Base-by-base conservation (phyloP, 108 stramenopile genomes). In the Fragilaria radians region DNA sequence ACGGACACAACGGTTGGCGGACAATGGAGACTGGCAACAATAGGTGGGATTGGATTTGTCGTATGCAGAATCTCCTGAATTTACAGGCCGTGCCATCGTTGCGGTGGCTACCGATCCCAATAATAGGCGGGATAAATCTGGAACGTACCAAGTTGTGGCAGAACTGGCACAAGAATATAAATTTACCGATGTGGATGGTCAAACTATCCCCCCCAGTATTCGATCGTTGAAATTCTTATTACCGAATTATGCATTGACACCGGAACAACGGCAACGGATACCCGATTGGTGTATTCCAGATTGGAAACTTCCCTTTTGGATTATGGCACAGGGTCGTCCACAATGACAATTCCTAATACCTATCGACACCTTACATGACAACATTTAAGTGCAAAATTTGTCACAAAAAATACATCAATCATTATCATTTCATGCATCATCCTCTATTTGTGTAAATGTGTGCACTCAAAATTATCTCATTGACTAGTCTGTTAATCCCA, bases 111-210 rank as follows among this genome's bases (percentile, higher is more conserved):
- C 71, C 0, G 9, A 65, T 1, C 63, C 77, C 18, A 75, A 81
- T 31, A 18, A 50, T 3, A 71, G 57, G 59, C 69, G 85, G 80
- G 50, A 25, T n/a, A 74, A 71, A 32, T 76, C 82, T 3, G 93
- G 89, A 18, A 67, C 67, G 3, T 70, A 86, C 5, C 77, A 88
- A 29, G 90, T 96, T 1, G 93, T 96, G 46, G 88, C 95, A 0
- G 95, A 96, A 62, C 52, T 96, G 17, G 93, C 95, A 21, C 72
- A 80, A 52, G 88, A 93, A 56, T 80, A 79, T 45, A 86, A 72
- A 0, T 94, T 96, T 58, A 72, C 63, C 1, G 95, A 96, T 57
- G 58, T 73, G 17, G 83, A 84, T 48, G 88, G 92, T 14, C 61
- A 42, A 27, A 5, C 4, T 0, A 54, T 27, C 14, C 89, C 86